phyloP scores from a whole-genome alignment of 1,284 basidiomycete genomes.

The Flammula alnicola region DNA sequence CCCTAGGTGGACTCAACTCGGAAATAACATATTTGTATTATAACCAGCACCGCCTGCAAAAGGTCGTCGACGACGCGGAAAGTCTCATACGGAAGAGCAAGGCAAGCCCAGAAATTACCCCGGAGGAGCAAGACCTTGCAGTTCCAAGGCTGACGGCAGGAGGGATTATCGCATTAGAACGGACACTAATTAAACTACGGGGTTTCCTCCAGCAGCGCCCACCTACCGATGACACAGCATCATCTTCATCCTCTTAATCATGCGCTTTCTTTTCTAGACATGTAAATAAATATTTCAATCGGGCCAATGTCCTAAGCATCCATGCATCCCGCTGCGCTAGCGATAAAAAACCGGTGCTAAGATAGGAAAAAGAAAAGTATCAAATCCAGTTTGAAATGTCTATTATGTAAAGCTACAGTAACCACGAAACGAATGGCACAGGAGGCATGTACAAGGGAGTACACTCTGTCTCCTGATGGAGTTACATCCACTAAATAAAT shows the following conservation, averaged over 20 bases:
- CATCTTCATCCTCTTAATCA: not conserved
- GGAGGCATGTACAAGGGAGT: not conserved
- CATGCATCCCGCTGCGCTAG: no score
- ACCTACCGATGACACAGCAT: not conserved
- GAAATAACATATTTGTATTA: constrained; percentile 83
- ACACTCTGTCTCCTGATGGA: no score
- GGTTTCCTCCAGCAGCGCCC: constrained; percentile 21
- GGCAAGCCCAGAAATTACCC: constrained; percentile 32
- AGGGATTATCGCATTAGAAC: constrained; percentile 79
- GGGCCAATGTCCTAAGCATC: no score
- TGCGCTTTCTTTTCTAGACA: not conserved
- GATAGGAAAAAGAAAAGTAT: constrained; percentile 1
- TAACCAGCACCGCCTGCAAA: constrained; percentile 63
- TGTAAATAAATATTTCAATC: not conserved
- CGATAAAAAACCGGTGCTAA: no score
- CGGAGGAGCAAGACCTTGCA: constrained; percentile 60
- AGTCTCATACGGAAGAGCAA: constrained; percentile 73
- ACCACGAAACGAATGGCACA: not conserved
- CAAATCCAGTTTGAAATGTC: constrained; percentile 12
- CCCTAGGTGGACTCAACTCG: constrained; percentile 69
- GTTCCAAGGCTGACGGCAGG: constrained; percentile 80
- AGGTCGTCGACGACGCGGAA: constrained; percentile 69
- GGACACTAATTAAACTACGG: constrained; percentile 65
- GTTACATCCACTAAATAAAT: no score
- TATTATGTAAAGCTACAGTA: not conserved